phyloP scores from a whole-genome alignment of 129 eudicot species.

The Tagetes erecta region DNA sequence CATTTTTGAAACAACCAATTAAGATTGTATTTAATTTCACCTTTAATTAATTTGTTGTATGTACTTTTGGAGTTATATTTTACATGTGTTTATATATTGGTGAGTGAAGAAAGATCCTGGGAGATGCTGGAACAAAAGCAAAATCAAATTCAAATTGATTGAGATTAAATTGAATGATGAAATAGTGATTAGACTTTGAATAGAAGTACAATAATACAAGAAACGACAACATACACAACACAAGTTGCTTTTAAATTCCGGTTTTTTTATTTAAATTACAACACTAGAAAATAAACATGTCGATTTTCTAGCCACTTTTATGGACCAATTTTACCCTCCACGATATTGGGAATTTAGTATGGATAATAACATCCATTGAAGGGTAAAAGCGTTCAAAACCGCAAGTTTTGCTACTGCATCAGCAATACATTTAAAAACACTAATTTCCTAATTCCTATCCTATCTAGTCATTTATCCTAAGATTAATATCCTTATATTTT shows the following conservation, averaged over 20 bases:
- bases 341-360: not conserved
- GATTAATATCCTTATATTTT: too few relatives aligned
- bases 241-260: constrained; percentile 31
- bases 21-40: not conserved
- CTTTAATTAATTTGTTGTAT: not conserved
- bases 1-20: constrained; percentile 25
- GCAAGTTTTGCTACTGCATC: too few relatives aligned
- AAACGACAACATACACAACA: constrained; percentile 18
- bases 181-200: constrained; percentile 6
- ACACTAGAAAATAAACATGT: not conserved
- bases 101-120: constrained; percentile 3
- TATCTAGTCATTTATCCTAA: too few relatives aligned
- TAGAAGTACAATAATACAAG: constrained; percentile 6
- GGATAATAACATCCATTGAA: too few relatives aligned
- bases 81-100: not conserved
- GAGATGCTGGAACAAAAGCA: constrained; percentile 11
- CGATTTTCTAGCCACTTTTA: not conserved
- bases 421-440: too few relatives aligned
- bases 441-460: too few relatives aligned
- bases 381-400: too few relatives aligned
- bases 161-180: not conserved
- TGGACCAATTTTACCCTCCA: constrained; percentile 17
- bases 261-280: not conserved
- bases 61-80: not conserved
- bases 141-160: constrained; percentile 23